Base-by-base conservation (phyloP, 495 filamentous ascomycete genomes). In the Daldinia vernicosa region DNA sequence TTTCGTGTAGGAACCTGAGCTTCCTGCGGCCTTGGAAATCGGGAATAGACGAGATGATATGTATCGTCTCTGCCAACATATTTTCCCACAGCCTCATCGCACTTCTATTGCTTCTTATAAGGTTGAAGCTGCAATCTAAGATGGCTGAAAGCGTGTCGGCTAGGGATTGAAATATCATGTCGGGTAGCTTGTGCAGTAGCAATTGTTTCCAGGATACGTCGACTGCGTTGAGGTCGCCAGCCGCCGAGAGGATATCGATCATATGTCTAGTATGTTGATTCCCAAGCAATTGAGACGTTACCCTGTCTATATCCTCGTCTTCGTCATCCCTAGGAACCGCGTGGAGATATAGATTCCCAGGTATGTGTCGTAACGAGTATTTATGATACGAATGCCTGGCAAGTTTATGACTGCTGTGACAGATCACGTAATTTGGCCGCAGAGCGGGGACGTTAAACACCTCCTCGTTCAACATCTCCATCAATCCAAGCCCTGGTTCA, bases 401-500 rank as follows among this genome's bases (percentile, higher is more conserved):
- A 3, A 97, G 64, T 4, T 82, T 84, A 69, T 97, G 91, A 6
- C 86, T 88, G 61, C 91, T 82, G 56, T 95, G 87, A 2, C 90
- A 92, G 12, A 92, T 77, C 47, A 97, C 83, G 70, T 94, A 97
- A 45, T 87, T 84, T 1, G 95, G 95, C 24, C 93, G 86, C 0
- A 72, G 79, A 4, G 72, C 65, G 1, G 86, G 83, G 72, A 93
- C 83, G 0, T 87, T 84, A 73, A 97, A 99, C 12, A 95, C 71
- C 1, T 80, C 61, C 9, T 84, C 70, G 68, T 92, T 92, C 19
- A 97, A 79, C 37, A 85, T 83, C n/a, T 97, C 92, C 28, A 93
- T 79, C 3, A 90, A 77, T 2, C 94, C 95, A 81, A 98, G 87
- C 4, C 93, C 94, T 53, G 95, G 92, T 58, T 96, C 91, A 4